Evolutionary conservation across 371 early-diverging fungal species (phyloP), one percentile per base, ranked within the genome.

Genomic region (Mucor piriformis): DNA sequence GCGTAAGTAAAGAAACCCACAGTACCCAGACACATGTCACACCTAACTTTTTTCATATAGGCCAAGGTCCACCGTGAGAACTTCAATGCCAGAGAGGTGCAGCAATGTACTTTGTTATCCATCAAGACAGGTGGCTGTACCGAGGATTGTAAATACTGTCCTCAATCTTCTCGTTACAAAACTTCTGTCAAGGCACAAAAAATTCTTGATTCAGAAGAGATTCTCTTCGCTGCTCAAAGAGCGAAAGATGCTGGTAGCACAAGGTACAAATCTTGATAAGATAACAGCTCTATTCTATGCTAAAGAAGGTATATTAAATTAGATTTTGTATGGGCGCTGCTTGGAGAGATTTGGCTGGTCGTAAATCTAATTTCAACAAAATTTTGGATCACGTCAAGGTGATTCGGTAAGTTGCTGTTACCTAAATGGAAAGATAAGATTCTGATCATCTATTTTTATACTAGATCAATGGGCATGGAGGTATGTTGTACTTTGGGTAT

Each of bases 61-160:
- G 87, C 91, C 54, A 83, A 83, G 57, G 89, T 90, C 6, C 93
- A 93, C 71, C 84, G 93, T 55, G 72, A 80, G 50, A 77, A 88
- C 79, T 85, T 85, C 67, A 84, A 92, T 67, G 82, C 89, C 8
- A 77, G 82, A 52, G 88, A 83, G 29, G 91, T 93, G 15, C 93
- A 93, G 67, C 92, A 91, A 64, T 90, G 90, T 74, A 93, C 93
- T 6, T 77, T 93, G 7, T 63, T 92, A 46, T 87, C 87, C 57
- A 92, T 93, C 80, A 93, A 93, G 74, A 91, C 93, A n/a, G 93
- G 93, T 62, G 93, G 93, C 7, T 93, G 93, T 70, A 81, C 87
- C 15, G 93, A 93, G 71, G 93, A 93, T 66, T 93, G 93, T 75
- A 82, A 90, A 53, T 93, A 93, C 69, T 93, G 93, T 69, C 90